A percentile compares a stretch with the other conserved stretches of the same genome.
Evolutionary conservation across 345 rosid genomes (phyloP).

Genomic region (Capsella bursapastoris): DNA sequence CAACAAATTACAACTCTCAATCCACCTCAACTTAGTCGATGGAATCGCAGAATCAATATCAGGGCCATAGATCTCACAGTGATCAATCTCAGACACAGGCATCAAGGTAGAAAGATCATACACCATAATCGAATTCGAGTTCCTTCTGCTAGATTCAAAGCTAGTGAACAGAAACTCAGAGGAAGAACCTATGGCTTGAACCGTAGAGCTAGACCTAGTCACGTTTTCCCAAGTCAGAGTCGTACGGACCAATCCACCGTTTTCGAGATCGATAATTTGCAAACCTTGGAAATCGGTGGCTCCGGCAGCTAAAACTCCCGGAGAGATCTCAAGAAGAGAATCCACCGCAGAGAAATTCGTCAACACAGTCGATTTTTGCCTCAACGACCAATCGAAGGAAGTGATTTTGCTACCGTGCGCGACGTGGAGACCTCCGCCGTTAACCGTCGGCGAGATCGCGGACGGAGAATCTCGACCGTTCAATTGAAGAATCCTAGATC

Average conservation of each 20-base stretch:
- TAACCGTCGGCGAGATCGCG: slow-evolving; percentile 55
- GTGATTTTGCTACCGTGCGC: slow-evolving; percentile 93
- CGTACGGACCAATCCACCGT: slow-evolving; percentile 66
- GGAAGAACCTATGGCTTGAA: slow-evolving; percentile 81
- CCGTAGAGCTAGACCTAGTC: slow-evolving; percentile 73
- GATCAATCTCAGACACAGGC: slow-evolving; percentile 78
- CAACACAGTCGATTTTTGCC: slow-evolving; percentile 68
- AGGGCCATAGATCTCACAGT: slow-evolving; percentile 71
- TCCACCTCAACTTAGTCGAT: slow-evolving; percentile 81
- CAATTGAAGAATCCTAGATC: slow-evolving; percentile 53
- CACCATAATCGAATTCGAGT: slow-evolving; percentile 83
- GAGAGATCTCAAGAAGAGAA: slow-evolving; percentile 70
- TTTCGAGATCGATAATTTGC: slow-evolving; percentile 74
- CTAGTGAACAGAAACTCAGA: slow-evolving; percentile 68
- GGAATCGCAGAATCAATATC: slow-evolving; percentile 82
- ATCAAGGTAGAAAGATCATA: slow-evolving; percentile 65
- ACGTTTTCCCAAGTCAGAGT: slow-evolving; percentile 73
- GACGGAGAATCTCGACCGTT: slow-evolving; percentile 84
- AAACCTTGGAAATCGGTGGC: slow-evolving; percentile 90
- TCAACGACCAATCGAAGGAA: slow-evolving; percentile 85
- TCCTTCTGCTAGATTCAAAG: slow-evolving; percentile 90
- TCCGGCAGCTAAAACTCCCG: slow-evolving; percentile 69
- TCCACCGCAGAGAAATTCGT: slow-evolving; percentile 87
- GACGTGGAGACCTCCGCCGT: slow-evolving; percentile 70
- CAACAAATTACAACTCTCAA: slow-evolving; percentile 57